These are phyloP conservation scores for Batrachochytrium dendrobatidis DNA, from an alignment of 371 early-diverging fungal genomes.

Conservation along the genomic window DNA sequence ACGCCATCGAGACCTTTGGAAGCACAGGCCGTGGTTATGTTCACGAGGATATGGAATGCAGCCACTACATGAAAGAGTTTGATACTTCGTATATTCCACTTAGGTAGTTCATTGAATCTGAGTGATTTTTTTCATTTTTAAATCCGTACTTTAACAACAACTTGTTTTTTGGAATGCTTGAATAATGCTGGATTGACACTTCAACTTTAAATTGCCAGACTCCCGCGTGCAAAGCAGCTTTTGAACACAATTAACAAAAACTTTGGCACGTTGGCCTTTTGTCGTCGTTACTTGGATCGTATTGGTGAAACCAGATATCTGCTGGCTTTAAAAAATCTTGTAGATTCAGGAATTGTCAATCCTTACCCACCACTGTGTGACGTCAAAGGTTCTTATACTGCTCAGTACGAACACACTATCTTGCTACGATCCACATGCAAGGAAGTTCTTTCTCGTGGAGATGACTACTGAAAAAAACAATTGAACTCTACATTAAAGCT, in stretches of 20 bases:
- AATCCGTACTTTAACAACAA: background rate
- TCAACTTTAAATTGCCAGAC: slow-evolving; percentile 25
- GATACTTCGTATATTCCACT: slow-evolving; percentile 61
- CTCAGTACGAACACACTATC: slow-evolving; percentile 98
- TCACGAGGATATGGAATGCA: slow-evolving; percentile 87
- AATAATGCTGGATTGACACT: background rate
- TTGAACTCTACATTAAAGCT: too few species aligned
- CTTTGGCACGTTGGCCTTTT: slow-evolving; percentile 98
- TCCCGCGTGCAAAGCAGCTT: slow-evolving; percentile 80
- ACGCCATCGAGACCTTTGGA: slow-evolving; percentile 99
- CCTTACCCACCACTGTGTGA: slow-evolving; percentile 96
- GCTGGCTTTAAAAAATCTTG: slow-evolving; percentile 78
- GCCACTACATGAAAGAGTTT: slow-evolving; percentile 81
- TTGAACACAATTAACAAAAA: slow-evolving; percentile 82
- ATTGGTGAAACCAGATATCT: slow-evolving; percentile 81
- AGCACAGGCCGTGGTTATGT: slow-evolving; percentile 96
- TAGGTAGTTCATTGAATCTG: slow-evolving; percentile 37
- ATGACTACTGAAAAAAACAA: slow-evolving; percentile 60
- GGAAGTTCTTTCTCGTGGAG: slow-evolving; percentile 65
- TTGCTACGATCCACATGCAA: slow-evolving; percentile 84
- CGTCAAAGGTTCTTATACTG: slow-evolving; percentile 85
- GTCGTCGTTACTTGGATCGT: slow-evolving; percentile 92
- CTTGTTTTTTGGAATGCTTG: background rate
- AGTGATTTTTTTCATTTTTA: background rate
- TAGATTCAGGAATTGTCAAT: slow-evolving; percentile 78